phyloP scores from a whole-genome alignment of 2,329 filamentous ascomycete species.

The Arthrobotrys entomopaga region DNA sequence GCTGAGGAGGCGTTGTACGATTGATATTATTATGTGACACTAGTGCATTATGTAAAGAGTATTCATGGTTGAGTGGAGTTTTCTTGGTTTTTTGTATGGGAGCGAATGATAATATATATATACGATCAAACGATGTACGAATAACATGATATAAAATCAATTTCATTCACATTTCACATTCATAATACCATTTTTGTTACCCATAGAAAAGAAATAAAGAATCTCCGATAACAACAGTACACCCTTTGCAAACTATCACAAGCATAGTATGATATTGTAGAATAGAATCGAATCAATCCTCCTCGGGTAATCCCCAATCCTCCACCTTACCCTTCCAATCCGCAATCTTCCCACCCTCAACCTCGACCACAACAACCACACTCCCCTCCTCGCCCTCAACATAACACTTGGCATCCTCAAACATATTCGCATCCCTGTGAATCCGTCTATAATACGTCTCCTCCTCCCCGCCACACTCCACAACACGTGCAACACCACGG shows the following conservation, averaged over 20 bases:
- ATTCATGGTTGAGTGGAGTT: no score
- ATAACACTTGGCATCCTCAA: constrained; percentile 75
- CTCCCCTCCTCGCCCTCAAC: constrained; percentile 84
- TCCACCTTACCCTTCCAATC: constrained; percentile 48
- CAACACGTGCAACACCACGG: constrained; percentile 82
- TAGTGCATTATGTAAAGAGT: no score
- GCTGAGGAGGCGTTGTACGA: constrained; percentile 9
- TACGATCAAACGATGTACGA: no score
- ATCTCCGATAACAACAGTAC: no score
- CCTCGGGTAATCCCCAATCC: constrained; percentile 45
- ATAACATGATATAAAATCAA: no score
- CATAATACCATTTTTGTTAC: no score
- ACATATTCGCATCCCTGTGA: constrained; percentile 93
- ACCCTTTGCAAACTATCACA: no score
- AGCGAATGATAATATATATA: no score
- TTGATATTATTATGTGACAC: not conserved
- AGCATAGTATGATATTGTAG: no score
- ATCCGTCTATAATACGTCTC: constrained; percentile 83
- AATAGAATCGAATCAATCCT: constrained; percentile 12
- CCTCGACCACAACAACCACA: constrained; percentile 81
- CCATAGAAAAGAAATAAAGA: no score
- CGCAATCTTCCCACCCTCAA: constrained; percentile 47
- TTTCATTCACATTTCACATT: no score
- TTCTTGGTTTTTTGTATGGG: no score
- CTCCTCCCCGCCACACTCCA: constrained; percentile 78